Conservation (phyloP, 495 filamentous ascomycete species). For the Tuber calosporum region DNA sequence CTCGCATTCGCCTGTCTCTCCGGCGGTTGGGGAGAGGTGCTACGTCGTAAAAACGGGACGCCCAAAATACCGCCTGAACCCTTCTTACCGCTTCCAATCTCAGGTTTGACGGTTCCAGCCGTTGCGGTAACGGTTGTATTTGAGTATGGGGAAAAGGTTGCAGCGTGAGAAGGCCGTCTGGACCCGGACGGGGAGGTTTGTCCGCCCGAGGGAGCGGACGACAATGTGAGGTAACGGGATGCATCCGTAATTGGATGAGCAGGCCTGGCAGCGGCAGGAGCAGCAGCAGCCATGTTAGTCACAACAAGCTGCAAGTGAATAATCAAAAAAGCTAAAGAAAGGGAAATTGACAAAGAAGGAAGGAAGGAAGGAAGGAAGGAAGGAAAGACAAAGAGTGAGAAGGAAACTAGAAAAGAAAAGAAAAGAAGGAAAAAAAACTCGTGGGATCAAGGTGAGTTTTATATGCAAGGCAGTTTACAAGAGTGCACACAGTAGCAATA, state of each 20-base stretch:
- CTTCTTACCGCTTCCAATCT: conserved; percentile 17
- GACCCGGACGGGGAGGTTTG: conserved; percentile 22
- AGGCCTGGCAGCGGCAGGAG: background rate
- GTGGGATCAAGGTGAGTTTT: conserved; percentile 26
- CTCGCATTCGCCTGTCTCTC: conserved; percentile 7
- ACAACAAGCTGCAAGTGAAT: conserved; percentile 10
- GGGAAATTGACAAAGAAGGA: conserved; percentile 6
- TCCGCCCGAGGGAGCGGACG: conserved; percentile 9
- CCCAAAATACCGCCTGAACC: conserved; percentile 27
- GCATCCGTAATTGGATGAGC: conserved; percentile 27
- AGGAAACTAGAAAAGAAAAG: too few species aligned
- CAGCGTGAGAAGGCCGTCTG: conserved; percentile 25
- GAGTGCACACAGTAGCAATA: conserved; percentile 21
- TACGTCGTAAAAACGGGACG: conserved; percentile 30
- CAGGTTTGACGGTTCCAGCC: conserved; percentile 16
- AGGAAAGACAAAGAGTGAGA: conserved; percentile 3
- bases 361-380: conserved; percentile 2
- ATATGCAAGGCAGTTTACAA: conserved; percentile 16
- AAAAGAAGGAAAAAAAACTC: conserved; percentile 12
- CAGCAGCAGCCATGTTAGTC: conserved; percentile 10
- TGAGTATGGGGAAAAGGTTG: conserved; percentile 23
- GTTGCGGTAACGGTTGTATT: conserved; percentile 13
- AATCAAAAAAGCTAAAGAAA: conserved; percentile 10
- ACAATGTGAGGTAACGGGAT: conserved; percentile 4
- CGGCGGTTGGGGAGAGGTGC: conserved; percentile 33